Conservation (phyloP, 2,329 filamentous ascomycete genomes). For the Tolypocladium tropicale region DNA sequence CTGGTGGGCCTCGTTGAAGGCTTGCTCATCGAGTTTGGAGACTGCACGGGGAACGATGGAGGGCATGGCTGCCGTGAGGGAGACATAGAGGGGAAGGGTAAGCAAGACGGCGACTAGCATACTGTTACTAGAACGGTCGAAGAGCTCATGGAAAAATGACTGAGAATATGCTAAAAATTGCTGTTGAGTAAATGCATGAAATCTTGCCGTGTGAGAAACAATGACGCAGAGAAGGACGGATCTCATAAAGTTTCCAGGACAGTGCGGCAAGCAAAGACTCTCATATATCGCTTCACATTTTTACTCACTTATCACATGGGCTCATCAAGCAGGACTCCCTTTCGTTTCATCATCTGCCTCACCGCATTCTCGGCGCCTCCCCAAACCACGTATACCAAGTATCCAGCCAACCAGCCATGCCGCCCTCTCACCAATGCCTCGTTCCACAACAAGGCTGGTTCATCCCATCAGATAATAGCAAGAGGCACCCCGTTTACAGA, state of each 20-base stretch:
- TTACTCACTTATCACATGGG: too few species aligned
- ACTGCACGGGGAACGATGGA: conserved; percentile 12
- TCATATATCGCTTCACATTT: too few species aligned
- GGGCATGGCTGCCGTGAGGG: too few species aligned
- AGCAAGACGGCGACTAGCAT: neutral
- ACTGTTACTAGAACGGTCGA: rapidly evolving
- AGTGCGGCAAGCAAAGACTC: neutral
- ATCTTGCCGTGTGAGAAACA: neutral
- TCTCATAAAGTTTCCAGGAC: neutral
- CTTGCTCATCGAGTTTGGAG: conserved; percentile 28
- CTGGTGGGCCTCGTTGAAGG: conserved; percentile 33
- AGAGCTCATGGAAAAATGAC: neutral
- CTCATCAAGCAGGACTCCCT: neutral
- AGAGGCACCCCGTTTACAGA: too few species aligned
- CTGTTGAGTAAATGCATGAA: neutral
- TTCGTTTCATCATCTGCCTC: neutral
- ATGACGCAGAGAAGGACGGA: neutral
- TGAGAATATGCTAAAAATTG: too few species aligned
- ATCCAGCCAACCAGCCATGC: neutral
- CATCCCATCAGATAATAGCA: neutral
- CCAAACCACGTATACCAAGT: neutral
- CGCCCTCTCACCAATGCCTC: neutral
- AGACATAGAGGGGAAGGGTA: neutral
- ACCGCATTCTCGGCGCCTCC: neutral
- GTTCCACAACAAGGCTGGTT: neutral